Base-by-base conservation (phyloP, 352 stramenopile species). In the Pythium insidiosum region DNA sequence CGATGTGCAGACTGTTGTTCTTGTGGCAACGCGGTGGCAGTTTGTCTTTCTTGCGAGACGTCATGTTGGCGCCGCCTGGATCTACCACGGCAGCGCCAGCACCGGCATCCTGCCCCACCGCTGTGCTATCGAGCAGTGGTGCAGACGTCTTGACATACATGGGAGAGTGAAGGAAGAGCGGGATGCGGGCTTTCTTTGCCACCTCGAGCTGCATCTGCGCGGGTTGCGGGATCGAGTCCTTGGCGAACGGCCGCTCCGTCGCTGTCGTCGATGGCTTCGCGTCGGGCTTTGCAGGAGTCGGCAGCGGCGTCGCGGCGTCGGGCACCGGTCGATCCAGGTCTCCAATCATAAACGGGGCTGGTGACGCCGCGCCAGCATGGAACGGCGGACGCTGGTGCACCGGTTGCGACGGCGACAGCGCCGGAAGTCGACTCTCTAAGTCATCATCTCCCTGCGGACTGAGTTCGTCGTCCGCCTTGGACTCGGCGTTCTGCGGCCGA, bases 171-270 rank as follows among this genome's bases (percentile, higher is more conserved):
- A 93, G 41, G 53, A 93, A 93, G 10, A 93, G 47, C 30, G 80
- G 80, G 19, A 93, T 93, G 1, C 78, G 67, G 21, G 80, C 80
- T 48, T 90, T 89, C 6, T 76, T 68, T 7, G 80, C 80, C 2
- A 93, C 76, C 33, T 93, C 77, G 3, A 93, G 63, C 51, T 93
- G 80, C 80, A 93, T 93, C 47, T 93, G 80, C 22, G 80, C 80
- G 0, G 80, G 80, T 18, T 79, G 80, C 20, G 80, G 64, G 7
- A 86, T 71, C 0, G 60, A 56, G 36, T 82, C 58, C 12, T 72
- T 68, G 35, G 85, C 75, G 47, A 88, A 88, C 43, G 82, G 75
- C 12, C 75, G 73, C 43, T 84, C 75, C 24, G 84, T 73, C 11
- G 61, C 58, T 1, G 61, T 73, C 28, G 74, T 82, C 15, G 65